Percentiles rank a stretch among this genome's conserved stretches.
These are phyloP conservation scores for Hirschfeldia incana DNA, from an alignment of 345 rosid species.

Conservation along the genomic window DNA sequence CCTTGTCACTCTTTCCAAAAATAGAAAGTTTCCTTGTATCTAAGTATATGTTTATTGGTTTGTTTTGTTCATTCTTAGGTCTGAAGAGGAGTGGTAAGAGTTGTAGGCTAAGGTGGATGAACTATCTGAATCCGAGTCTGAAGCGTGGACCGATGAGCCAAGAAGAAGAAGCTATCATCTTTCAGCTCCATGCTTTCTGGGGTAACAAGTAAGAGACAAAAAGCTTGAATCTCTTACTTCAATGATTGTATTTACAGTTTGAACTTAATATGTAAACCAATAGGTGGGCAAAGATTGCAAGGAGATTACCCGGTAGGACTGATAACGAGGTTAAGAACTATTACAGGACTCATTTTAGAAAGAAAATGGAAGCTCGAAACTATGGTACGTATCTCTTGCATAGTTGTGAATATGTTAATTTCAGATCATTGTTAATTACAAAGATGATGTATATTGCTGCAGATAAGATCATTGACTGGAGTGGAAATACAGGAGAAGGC, in stretches of 20 bases:
- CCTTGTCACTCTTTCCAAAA: background rate
- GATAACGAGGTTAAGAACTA: constrained; percentile 78
- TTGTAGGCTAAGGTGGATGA: constrained; percentile 75
- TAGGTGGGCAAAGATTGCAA: constrained; percentile 72
- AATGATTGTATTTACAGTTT: constrained; percentile 11
- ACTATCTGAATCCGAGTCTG: constrained; percentile 61
- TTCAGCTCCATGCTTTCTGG: constrained; percentile 60
- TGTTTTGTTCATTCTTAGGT: constrained; percentile 41
- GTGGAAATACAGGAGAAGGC: background rate
- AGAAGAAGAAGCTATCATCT: constrained; percentile 60
- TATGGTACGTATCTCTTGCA: constrained; percentile 10
- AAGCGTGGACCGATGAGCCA: constrained; percentile 56
- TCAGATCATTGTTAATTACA: background rate
- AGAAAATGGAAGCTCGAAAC: constrained; percentile 46
- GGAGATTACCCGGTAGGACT: constrained; percentile 71
- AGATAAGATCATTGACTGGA: constrained; percentile 20
- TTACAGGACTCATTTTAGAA: constrained; percentile 64
- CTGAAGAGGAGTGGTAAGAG: constrained; percentile 74
- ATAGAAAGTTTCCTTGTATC: background rate
- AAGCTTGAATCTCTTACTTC: background rate
- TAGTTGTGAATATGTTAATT: background rate
- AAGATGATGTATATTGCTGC: background rate
- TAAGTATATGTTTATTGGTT: background rate
- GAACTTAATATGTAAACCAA: constrained; percentile 12
- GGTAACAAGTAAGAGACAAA: constrained; percentile 64